A percentile compares a stretch with the other conserved stretches of the same genome.
phyloP scores from a whole-genome alignment of 176 grass and related monocot species.

The Urochloa ruziziensis region DNA sequence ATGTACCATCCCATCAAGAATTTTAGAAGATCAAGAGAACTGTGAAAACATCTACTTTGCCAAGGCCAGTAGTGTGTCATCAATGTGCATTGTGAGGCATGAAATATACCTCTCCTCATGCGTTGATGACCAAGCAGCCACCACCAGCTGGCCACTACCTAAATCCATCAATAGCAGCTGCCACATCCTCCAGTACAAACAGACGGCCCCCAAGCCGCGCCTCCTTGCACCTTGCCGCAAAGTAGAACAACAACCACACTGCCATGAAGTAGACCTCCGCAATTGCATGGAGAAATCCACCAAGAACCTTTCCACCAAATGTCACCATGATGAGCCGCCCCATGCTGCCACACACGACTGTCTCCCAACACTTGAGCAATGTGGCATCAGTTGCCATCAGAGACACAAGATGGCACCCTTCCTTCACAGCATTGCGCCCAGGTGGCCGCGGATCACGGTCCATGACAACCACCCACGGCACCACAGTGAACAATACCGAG shows the following conservation, averaged over 20 bases:
- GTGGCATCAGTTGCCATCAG: conserved; percentile 74
- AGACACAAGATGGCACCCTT: conserved; percentile 81
- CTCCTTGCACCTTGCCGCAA: conserved; percentile 71
- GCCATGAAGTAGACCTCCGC: conserved; percentile 91
- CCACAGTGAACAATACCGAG: conserved; percentile 79
- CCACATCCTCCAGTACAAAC: conserved; percentile 76
- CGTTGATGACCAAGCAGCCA: background rate
- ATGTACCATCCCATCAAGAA: conserved; percentile 25
- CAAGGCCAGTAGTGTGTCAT: conserved; percentile 7
- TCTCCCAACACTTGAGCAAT: conserved; percentile 81
- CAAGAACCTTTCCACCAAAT: conserved; percentile 70
- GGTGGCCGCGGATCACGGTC: conserved; percentile 60
- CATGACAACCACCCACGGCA: conserved; percentile 91
- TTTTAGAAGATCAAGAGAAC: conserved; percentile 35
- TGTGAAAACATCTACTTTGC: conserved; percentile 14
- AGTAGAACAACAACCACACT: conserved; percentile 88
- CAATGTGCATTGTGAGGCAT: conserved; percentile 19
- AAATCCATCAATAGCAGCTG: conserved; percentile 64
- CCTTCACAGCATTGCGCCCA: conserved; percentile 76
- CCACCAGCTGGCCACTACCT: conserved; percentile 29
- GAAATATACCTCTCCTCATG: conserved; percentile 41
- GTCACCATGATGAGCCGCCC: conserved; percentile 54
- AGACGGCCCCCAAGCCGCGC: conserved; percentile 53
- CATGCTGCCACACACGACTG: conserved; percentile 74
- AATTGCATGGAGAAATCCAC: conserved; percentile 56